A percentile compares a stretch with the other conserved stretches of the same genome.
Evolutionary conservation across 768 basidiomycete species (phyloP).

Genomic region (Gyrodon lividus): DNA sequence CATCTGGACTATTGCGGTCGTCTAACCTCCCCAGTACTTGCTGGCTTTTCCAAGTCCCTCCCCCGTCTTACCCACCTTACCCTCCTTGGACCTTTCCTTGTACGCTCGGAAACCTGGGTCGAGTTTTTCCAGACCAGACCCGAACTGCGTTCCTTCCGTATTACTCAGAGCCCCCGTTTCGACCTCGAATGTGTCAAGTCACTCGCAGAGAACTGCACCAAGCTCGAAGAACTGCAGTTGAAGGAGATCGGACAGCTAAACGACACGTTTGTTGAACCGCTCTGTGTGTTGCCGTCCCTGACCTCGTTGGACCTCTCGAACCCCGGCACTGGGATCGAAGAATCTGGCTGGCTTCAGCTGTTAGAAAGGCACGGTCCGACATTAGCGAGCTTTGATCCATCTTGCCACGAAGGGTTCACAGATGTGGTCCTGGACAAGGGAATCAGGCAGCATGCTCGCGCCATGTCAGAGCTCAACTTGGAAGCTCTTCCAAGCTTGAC

Average conservation of each 20-base stretch:
- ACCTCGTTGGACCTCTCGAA: slow-evolving; percentile 69
- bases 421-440: slow-evolving; percentile 62
- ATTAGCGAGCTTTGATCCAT: slow-evolving; percentile 67
- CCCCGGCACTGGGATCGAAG: slow-evolving; percentile 52
- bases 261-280: slow-evolving; percentile 58
- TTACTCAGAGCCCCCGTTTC: slow-evolving; percentile 87
- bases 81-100: slow-evolving; percentile 87
- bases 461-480: slow-evolving; percentile 54
- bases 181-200: slow-evolving; percentile 62
- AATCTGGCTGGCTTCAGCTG: slow-evolving; percentile 55
- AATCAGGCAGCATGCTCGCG: slow-evolving; percentile 46
- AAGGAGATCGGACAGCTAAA: slow-evolving; percentile 72
- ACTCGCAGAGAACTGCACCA: slow-evolving; percentile 51
- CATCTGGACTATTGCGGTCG: slow-evolving; percentile 87
- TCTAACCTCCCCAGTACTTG: slow-evolving; percentile 61
- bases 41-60: slow-evolving; percentile 59
- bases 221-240: slow-evolving; percentile 70
- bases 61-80: slow-evolving; percentile 67
- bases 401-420: slow-evolving; percentile 61
- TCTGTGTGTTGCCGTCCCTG: slow-evolving; percentile 43
- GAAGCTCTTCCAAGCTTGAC: slow-evolving; percentile 60
- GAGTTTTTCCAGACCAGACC: slow-evolving; percentile 67
- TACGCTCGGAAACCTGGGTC: slow-evolving; percentile 71
- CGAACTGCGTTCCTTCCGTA: slow-evolving; percentile 66
- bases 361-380: slow-evolving; percentile 52